Evolutionary conservation across 78 protist species (phyloP).

Genomic region (Ministeria vibrans): DNA sequence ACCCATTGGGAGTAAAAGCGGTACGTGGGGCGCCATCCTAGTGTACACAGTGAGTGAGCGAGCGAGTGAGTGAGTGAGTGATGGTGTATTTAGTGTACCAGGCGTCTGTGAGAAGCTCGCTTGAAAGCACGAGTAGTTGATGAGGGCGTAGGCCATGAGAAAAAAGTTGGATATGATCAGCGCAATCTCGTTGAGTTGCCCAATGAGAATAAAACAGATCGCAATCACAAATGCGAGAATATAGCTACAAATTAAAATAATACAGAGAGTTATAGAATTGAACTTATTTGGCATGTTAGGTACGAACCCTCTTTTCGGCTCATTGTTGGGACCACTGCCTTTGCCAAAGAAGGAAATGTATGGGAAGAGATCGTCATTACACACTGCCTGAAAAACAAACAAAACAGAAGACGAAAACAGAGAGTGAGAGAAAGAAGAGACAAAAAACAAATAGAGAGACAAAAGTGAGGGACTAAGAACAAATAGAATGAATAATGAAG

Average conservation of each 20-base stretch:
- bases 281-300: too few relatives aligned
- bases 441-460: too few relatives aligned
- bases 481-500: too few relatives aligned
- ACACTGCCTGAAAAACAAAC: conserved; percentile 39
- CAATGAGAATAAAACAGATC: neutral
- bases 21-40: conserved; percentile 53
- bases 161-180: conserved; percentile 38
- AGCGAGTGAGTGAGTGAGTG: neutral
- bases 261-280: too few relatives aligned
- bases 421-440: too few relatives aligned
- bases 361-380: conserved; percentile 45
- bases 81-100: neutral
- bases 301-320: too few relatives aligned
- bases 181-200: conserved; percentile 47
- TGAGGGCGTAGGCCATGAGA: conserved; percentile 36
- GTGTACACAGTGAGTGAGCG: neutral
- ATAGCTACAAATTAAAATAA: conserved; percentile 5
- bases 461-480: too few relatives aligned
- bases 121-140: conserved; percentile 55
- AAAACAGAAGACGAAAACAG: too few relatives aligned
- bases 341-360: neutral
- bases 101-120: too few relatives aligned
- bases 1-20: neutral
- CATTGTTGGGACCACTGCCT: neutral
- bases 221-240: conserved; percentile 21